phyloP scores from a whole-genome alignment of 2,329 filamentous ascomycete genomes.

The Ophiostoma novo-ulmi region DNA sequence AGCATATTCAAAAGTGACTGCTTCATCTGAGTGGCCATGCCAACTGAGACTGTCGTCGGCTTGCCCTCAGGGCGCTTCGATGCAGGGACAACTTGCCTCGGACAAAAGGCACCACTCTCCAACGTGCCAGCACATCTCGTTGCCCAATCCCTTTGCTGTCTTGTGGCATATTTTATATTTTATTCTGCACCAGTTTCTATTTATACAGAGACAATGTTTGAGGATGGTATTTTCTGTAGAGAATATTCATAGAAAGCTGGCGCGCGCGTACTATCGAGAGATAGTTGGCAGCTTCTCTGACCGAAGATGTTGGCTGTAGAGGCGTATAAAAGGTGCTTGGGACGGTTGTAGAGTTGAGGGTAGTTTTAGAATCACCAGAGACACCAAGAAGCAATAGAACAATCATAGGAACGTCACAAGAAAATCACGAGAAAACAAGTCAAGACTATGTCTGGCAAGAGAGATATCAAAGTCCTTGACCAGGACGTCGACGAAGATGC shows the following conservation, averaged over 20 bases:
- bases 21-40: background rate
- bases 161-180: background rate
- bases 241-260: background rate
- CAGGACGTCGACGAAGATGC: slow-evolving; percentile 1
- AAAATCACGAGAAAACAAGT: background rate
- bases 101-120: background rate
- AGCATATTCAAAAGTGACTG: background rate
- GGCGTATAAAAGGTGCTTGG: background rate
- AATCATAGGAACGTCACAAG: background rate
- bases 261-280: slow-evolving; percentile 1
- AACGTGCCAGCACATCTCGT: background rate
- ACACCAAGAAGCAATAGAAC: background rate
- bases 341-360: background rate
- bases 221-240: background rate
- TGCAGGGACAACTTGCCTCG: background rate
- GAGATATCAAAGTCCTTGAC: background rate
- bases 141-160: background rate
- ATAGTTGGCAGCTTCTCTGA: background rate
- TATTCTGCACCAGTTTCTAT: slow-evolving; percentile 3
- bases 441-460: background rate
- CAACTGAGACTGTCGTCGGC: background rate
- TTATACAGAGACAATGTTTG: background rate
- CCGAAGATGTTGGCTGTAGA: background rate
- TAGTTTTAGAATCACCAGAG: background rate
- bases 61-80: background rate